phyloP scores from a whole-genome alignment of 352 stramenopile species.

The Phytophthora foliorum region DNA sequence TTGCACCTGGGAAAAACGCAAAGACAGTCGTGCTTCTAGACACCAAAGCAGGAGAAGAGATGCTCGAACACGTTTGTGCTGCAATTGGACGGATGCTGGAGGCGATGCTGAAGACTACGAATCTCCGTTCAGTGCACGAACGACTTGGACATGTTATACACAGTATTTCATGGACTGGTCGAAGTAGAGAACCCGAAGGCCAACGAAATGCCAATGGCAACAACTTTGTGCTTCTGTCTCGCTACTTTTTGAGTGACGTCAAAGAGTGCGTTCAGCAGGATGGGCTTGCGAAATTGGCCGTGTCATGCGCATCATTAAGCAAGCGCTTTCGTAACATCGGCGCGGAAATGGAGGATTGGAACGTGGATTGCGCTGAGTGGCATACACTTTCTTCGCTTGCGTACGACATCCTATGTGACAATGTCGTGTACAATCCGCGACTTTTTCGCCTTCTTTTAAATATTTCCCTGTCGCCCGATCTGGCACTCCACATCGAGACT shows the following conservation, averaged over 20 bases:
- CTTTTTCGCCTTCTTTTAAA: constrained; percentile 62
- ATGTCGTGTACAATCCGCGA: constrained; percentile 69
- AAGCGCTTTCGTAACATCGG: constrained; percentile 53
- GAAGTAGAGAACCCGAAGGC: not conserved
- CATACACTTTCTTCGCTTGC: constrained; percentile 35
- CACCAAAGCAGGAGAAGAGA: constrained; percentile 42
- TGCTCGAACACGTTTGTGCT: constrained; percentile 56
- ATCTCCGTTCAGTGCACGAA: constrained; percentile 24
- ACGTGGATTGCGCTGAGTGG: constrained; percentile 6
- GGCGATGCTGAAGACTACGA: constrained; percentile 21
- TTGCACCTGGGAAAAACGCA: constrained; percentile 25
- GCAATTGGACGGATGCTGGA: constrained; percentile 46
- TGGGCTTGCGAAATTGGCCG: constrained; percentile 54
- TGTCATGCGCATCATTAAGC: constrained; percentile 48
- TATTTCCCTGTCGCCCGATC: constrained; percentile 46
- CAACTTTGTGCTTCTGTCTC: constrained; percentile 42
- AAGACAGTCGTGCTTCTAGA: constrained; percentile 54
- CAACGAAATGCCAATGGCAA: constrained; percentile 9
- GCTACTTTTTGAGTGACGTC: constrained; percentile 49
- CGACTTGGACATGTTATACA: constrained; percentile 28
- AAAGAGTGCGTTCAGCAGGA: constrained; percentile 37
- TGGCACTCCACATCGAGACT: constrained; percentile 25
- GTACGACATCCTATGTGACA: constrained; percentile 69
- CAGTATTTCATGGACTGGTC: constrained; percentile 14
- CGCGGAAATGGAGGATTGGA: constrained; percentile 19